A percentile compares a stretch with the other conserved stretches of the same genome.
Evolutionary conservation across 257 asterid genomes (phyloP).

Genomic region (Nicotiana otophora): DNA sequence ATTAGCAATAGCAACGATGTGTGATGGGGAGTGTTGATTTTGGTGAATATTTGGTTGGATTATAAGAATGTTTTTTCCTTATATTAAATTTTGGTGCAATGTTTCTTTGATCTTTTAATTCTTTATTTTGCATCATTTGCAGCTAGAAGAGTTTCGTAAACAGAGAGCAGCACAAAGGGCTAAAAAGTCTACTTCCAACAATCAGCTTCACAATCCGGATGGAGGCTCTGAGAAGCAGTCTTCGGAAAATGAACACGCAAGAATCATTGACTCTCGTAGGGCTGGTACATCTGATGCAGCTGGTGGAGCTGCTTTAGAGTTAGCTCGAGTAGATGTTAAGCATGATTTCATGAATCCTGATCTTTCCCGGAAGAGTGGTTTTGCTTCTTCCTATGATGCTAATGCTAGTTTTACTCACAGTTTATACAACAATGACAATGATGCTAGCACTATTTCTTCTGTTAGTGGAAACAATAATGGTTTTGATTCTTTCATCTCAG

Average conservation of each 20-base stretch:
- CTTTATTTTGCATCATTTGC: neutral
- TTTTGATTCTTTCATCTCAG: slow-evolving; percentile 14
- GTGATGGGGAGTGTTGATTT: neutral
- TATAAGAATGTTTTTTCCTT: neutral
- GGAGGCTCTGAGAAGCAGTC: slow-evolving; percentile 37
- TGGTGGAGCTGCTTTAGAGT: slow-evolving; percentile 28
- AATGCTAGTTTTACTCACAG: slow-evolving; percentile 21
- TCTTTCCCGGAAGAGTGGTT: slow-evolving; percentile 25
- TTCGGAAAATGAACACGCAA: slow-evolving; percentile 37
- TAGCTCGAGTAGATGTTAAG: slow-evolving; percentile 22
- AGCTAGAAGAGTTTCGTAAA: slow-evolving; percentile 91
- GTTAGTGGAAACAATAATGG: slow-evolving; percentile 24
- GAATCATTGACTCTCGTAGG: slow-evolving; percentile 37
- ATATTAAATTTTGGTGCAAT: too few species aligned
- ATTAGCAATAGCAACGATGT: neutral
- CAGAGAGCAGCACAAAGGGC: slow-evolving; percentile 73
- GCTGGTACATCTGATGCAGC: slow-evolving; percentile 51
- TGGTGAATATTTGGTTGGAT: neutral
- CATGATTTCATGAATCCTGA: slow-evolving; percentile 35
- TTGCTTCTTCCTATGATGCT: slow-evolving; percentile 22
- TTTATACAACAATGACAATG: slow-evolving; percentile 7
- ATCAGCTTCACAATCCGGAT: slow-evolving; percentile 33
- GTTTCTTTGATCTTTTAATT: neutral
- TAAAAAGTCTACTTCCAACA: slow-evolving; percentile 40
- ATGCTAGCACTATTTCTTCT: neutral